Evolutionary conservation across 2,329 filamentous ascomycete species (phyloP).

Genomic region (Aspergillus sp.): DNA sequence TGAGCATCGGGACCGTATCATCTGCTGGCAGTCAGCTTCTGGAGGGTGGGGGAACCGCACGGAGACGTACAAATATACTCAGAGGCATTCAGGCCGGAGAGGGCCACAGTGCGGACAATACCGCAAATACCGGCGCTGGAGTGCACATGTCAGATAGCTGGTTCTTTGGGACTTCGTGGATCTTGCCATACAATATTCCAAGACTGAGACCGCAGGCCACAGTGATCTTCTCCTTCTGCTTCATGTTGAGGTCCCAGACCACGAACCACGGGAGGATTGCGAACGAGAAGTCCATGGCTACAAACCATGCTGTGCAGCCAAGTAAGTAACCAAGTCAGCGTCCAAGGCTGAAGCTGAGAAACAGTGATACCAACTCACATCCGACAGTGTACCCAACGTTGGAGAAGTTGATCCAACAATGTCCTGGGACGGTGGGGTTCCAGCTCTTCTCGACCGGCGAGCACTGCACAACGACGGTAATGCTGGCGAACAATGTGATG

Average conservation of each 20-base stretch:
- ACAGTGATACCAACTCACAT: conserved; percentile 13
- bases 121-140: conserved; percentile 5
- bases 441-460: conserved; percentile 10
- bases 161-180: too few species aligned
- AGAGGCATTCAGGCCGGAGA: conserved; percentile 1
- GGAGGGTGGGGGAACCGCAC: not conserved
- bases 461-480: conserved; percentile 19
- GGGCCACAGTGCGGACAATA: not conserved
- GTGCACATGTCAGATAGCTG: too few species aligned
- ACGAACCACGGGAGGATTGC: conserved; percentile 8
- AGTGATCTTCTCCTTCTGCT: conserved; percentile 9
- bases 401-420: conserved; percentile 24
- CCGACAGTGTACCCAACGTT: conserved; percentile 25
- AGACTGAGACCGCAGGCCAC: conserved; percentile 9
- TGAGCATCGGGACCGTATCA: conserved; percentile 7
- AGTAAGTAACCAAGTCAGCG: not conserved
- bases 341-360: not conserved
- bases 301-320: conserved; percentile 6
- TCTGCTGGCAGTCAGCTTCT: not conserved
- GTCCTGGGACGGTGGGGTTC: conserved; percentile 17
- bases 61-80: not conserved
- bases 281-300: conserved; percentile 20
- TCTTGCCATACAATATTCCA: conserved; percentile 10
- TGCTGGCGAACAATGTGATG: conserved; percentile 21
- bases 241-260: conserved; percentile 11